Base-by-base conservation (phyloP, 2,329 filamentous ascomycete genomes). In the Scedosporium apiospermum region DNA sequence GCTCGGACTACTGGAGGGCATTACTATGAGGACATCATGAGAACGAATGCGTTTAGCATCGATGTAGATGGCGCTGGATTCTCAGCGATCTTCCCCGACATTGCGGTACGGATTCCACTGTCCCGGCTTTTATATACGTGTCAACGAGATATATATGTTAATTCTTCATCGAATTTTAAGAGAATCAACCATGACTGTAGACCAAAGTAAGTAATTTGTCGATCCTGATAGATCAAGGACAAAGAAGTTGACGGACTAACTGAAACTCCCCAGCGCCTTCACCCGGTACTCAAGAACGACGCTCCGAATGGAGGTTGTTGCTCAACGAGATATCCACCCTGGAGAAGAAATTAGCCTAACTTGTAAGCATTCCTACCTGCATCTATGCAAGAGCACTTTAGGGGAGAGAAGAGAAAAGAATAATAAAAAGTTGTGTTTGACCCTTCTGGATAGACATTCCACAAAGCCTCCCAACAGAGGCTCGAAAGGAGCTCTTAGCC, bases 31-130 rank as follows among this genome's bases (percentile, higher is more conserved):
- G 72, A 75, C 51, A 63, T 75, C 3, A 64, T 77, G 63, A 65
- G 72, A 51, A 74, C 72, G 1, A 76, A 76, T 62, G 67, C 70
- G 1, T 75, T 74, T 63, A 68, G 65, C 16, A 68, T 69, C 21
- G 59, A 60, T 10, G 42, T 74, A 9, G 69, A 65, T 2, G 62
- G 64, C 0, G 65, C 66, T 44, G 41, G 63, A 12, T 63, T 66
- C 41, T 65, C 69, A 57, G 69, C 69, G 0, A 27, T 71, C 51
- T 70, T 71, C 60, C 57, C 67, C 1, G 63, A 68, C 60, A 66
- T 66, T 58, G 66, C 70, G 34, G 69, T 70, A 65, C 23, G 68
- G 21, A 65, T 18, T 26, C 12, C 3, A 16, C 44, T 9, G 16
- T 16, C 42, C 18, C 4, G 23, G 38, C 21, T 10, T 41, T 46